Evolutionary conservation across 306 rosid species (phyloP), one percentile per base, ranked within the genome.

Genomic region (Malus asiatica): DNA sequence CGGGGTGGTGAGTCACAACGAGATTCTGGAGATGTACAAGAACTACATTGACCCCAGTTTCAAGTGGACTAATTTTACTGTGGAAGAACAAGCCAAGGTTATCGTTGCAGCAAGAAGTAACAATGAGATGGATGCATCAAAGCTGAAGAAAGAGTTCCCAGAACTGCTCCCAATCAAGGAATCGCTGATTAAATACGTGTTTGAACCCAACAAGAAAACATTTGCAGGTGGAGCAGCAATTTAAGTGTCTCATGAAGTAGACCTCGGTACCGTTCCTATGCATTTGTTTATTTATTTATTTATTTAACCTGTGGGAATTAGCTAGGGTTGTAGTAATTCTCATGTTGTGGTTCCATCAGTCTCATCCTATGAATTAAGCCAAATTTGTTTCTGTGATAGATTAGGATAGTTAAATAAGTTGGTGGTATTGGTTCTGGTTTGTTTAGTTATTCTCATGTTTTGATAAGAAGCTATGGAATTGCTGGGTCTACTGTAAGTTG

Each of bases 1-100:
- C 2, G 90, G 90, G 29, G 80, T 66, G 55, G 88, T 89, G 68
- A 87, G 85, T 51, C 85, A 81, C 81, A 87, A 85, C 67, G 93
- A 87, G 84, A 87, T 89, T 74, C 82, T 89, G 65, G 90, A 89
- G 78, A 84, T 89, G 91, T 89, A 89, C 79, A 87, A 78, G 83
- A 35, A 81, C 45, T 89, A 83, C 83, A 78, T 87, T 72, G 83
- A 87, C 55, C 89, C 85, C 51, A 40, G 44, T 20, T 85, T 85
- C 72, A 72, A 79, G 77, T 89, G 91, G 93, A 68, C 55, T 52
- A 85, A 87, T 53, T 87, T 89, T 40, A 83, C 84, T 60, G 52
- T 81, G 74, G 86, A 83, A 70, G 79, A 85, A 83, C 85, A 89
- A 19, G 84, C 82, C 48, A 76, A 81, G 59, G 85, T 81, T 25